Evolutionary conservation across 352 stramenopile species (phyloP), one percentile per base, ranked within the genome.

Genomic region (Thalassiosira livingstoniorum): DNA sequence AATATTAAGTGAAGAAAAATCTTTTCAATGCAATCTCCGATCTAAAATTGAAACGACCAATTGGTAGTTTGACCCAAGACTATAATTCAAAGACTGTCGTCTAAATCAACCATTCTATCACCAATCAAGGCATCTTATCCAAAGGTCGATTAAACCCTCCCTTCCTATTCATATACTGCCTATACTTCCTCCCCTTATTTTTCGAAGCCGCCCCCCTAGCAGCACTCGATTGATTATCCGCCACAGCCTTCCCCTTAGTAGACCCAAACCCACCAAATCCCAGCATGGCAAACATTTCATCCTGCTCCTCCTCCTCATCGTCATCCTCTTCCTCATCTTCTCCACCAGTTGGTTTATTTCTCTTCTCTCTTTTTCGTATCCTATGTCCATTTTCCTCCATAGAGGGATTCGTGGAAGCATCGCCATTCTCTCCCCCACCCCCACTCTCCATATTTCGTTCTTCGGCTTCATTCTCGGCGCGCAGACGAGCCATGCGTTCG

Each of bases 151-250:
- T 98, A 84, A 98, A 98, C 58, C 97, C 96, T 51, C 96, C 96
- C 83, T 97, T 97, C 65, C 97, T 93, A 90, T 98, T 98, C 97
- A 98, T 99, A 87, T 98, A 98, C 87, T 99, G 96, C 29, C 97
- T 90, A 91, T 98, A 98, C 83, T 98, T 96, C 45, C 96, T 90
- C 78, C 97, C 97, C 68, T 94, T 97, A 75, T 97, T 97, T 57
- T 96, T 97, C 47, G 92, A 90, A 10, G 92, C 88, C 3, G 91
- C 94, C 11, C 97, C 97, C 34, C 87, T 80, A 0, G 96, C 96
- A 0, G 95, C 91, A 23, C 91, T 90, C 0, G 81, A 88, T 43
- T 94, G 68, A 90, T 99, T 99, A 84, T 98, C 96, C 11, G 96
- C 91, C n/a, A 99, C 96, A 0, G 78, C 66, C 68, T 97, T 95